Conservation (phyloP, 352 stramenopile genomes). For the Pythium vanterpoolii region DNA sequence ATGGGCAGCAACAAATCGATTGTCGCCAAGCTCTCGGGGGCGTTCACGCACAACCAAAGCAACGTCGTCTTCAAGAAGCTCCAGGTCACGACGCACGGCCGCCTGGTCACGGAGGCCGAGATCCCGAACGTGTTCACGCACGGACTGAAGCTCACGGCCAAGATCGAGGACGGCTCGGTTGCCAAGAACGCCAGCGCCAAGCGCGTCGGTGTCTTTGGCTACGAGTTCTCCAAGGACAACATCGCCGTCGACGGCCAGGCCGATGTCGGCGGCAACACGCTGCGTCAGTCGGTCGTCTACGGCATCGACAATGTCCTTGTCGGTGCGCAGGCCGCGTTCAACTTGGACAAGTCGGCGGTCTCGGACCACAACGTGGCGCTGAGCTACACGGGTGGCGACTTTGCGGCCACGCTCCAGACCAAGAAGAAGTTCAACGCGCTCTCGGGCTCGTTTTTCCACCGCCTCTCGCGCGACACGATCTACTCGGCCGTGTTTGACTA, state of each 20-base stretch:
- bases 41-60: slow-evolving; percentile 63
- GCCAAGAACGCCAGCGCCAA: slow-evolving; percentile 71
- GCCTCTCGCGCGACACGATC: slow-evolving; percentile 67
- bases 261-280: slow-evolving; percentile 69
- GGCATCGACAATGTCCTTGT: slow-evolving; percentile 66
- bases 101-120: slow-evolving; percentile 72
- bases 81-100: slow-evolving; percentile 78
- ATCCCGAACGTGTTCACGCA: slow-evolving; percentile 78
- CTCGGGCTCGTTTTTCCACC: slow-evolving; percentile 81
- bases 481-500: slow-evolving; percentile 81
- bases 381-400: slow-evolving; percentile 66
- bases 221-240: slow-evolving; percentile 76
- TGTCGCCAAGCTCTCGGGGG: slow-evolving; percentile 72
- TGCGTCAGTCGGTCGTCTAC: slow-evolving; percentile 66
- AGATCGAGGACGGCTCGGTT: slow-evolving; percentile 80
- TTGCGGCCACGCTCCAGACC: slow-evolving; percentile 62
- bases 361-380: slow-evolving; percentile 77
- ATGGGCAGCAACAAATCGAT: slow-evolving; percentile 83
- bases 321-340: slow-evolving; percentile 71
- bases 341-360: slow-evolving; percentile 74
- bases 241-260: slow-evolving; percentile 68
- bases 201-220: slow-evolving; percentile 67
- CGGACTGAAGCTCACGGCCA: slow-evolving; percentile 80
- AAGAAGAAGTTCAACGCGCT: slow-evolving; percentile 82
- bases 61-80: slow-evolving; percentile 85